phyloP scores from a whole-genome alignment of 2,329 filamentous ascomycete genomes.

The Mycosphaerella arachidis region DNA sequence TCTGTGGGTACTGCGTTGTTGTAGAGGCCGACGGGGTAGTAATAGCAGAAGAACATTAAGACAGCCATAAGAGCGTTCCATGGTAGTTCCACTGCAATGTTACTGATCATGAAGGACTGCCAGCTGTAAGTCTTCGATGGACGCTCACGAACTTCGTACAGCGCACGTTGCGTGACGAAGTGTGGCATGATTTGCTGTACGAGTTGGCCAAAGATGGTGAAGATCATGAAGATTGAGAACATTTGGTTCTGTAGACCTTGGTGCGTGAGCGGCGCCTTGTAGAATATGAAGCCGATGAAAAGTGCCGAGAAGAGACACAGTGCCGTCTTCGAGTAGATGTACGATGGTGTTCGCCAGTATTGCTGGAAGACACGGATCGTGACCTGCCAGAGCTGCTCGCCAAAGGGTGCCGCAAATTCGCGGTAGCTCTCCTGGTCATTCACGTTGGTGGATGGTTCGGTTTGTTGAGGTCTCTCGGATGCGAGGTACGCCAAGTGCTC shows the following conservation, averaged over 20 bases:
- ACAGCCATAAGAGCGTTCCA: conserved; percentile 74
- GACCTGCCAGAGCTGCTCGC: conserved; percentile 62
- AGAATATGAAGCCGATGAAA: conserved; percentile 77
- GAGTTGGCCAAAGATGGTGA: conserved; percentile 74
- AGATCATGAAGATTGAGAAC: conserved; percentile 79
- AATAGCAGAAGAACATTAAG: conserved; percentile 77
- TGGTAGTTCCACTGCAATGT: conserved; percentile 78
- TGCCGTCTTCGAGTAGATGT: conserved; percentile 77
- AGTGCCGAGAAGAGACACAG: conserved; percentile 64
- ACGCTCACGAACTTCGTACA: conserved; percentile 81
- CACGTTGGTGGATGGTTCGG: conserved; percentile 38
- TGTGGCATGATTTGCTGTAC: conserved; percentile 80
- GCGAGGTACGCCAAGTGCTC: conserved; percentile 45
- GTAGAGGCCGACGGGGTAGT: conserved; percentile 79
- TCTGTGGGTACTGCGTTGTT: conserved; percentile 57
- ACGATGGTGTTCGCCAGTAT: conserved; percentile 84
- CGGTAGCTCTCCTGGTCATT: conserved; percentile 56
- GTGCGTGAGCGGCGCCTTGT: conserved; percentile 56
- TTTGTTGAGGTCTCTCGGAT: conserved; percentile 33
- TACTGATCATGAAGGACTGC: conserved; percentile 78
- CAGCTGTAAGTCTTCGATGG: conserved; percentile 81
- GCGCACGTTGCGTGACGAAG: conserved; percentile 73
- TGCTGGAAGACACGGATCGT: conserved; percentile 76
- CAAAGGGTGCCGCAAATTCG: conserved; percentile 77
- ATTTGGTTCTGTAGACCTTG: conserved; percentile 82